phyloP scores from a whole-genome alignment of 305 asterid genomes.

The Solanum hybrid region DNA sequence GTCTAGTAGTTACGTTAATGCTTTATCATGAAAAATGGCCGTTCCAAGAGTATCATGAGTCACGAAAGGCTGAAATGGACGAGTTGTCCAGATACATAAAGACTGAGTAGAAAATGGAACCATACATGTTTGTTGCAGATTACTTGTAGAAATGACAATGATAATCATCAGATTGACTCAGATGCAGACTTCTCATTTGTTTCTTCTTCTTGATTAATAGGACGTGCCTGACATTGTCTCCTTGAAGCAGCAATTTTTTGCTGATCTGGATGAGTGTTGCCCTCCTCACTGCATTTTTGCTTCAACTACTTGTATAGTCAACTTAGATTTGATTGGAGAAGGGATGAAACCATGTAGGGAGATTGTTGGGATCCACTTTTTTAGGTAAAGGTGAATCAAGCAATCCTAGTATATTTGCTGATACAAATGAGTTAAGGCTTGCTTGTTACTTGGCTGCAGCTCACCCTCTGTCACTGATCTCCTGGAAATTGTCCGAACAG shows the following conservation, averaged over 20 bases:
- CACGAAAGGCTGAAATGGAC: background rate
- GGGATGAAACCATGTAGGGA: conserved; percentile 69
- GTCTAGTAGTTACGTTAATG: background rate
- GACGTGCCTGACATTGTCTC: conserved; percentile 86
- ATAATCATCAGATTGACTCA: background rate
- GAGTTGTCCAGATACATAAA: background rate
- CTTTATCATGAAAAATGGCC: background rate
- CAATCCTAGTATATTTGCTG: background rate
- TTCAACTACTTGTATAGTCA: conserved; percentile 81
- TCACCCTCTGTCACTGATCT: conserved; percentile 97
- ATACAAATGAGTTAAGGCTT: background rate
- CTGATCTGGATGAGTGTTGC: conserved; percentile 78
- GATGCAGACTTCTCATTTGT: background rate
- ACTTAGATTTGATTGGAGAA: conserved; percentile 74
- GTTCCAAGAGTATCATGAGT: background rate
- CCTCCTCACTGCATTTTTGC: conserved; percentile 88
- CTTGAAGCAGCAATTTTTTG: conserved; percentile 84
- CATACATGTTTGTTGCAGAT: background rate
- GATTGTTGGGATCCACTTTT: conserved; percentile 91
- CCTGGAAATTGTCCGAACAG: conserved; percentile 81
- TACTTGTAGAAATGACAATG: background rate
- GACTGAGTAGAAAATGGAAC: background rate
- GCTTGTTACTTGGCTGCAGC: conserved; percentile 31
- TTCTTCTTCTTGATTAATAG: conserved; percentile 27
- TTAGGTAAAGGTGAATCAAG: conserved; percentile 45